A percentile compares a stretch with the other conserved stretches of the same genome.
These are phyloP conservation scores for Fusarium tjaetaba DNA, from an alignment of 2,329 filamentous ascomycete genomes.

Conservation along the genomic window DNA sequence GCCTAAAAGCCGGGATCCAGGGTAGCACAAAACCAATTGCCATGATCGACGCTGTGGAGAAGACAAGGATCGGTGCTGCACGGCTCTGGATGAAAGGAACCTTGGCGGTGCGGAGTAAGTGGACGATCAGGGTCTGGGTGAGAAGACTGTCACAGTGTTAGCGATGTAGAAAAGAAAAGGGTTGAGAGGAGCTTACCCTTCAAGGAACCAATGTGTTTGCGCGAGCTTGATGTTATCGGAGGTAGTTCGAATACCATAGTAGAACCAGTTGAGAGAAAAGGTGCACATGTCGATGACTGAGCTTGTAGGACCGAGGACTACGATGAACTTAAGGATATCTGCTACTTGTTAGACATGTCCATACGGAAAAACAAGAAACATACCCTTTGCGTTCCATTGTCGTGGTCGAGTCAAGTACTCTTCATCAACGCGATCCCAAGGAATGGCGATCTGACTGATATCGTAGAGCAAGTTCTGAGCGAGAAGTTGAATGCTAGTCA, in stretches of 20 bases:
- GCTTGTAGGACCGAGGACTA: background rate
- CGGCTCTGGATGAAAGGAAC: background rate
- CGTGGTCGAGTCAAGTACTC: background rate
- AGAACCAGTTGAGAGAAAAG: background rate
- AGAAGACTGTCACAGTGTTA: background rate
- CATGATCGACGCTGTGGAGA: background rate
- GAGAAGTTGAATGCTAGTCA: background rate
- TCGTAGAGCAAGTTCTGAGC: background rate
- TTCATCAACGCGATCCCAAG: conserved; percentile 1
- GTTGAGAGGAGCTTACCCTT: background rate
- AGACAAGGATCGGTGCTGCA: background rate
- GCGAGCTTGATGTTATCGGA: background rate
- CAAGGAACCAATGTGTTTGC: background rate
- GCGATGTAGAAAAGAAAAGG: fast-evolving
- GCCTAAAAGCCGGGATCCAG: background rate
- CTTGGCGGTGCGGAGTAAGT: background rate
- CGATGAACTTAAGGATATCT: background rate
- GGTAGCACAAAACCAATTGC: background rate
- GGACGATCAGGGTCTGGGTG: background rate
- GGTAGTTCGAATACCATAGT: background rate
- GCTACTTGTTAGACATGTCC: background rate
- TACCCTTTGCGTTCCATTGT: background rate
- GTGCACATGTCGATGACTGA: conserved; percentile 5
- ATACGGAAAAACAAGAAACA: fast-evolving
- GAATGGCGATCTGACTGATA: conserved; percentile 2